Percentiles rank a stretch among this genome's conserved stretches.
These are phyloP conservation scores for Eleusine coracana DNA, from an alignment of 176 grass and related monocot genomes.

Conservation along the genomic window DNA sequence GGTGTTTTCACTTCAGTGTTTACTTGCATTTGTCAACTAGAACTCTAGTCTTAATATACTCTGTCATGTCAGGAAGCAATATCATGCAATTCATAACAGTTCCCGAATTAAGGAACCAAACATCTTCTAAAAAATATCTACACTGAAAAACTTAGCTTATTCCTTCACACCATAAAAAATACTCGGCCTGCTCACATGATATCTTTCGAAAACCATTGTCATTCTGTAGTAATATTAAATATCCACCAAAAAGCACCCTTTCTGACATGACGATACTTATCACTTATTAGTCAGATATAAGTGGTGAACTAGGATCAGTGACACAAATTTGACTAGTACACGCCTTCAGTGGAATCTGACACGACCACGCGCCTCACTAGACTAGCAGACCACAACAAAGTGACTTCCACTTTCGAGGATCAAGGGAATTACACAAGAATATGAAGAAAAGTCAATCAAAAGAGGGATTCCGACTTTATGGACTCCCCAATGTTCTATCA, in stretches of 20 bases:
- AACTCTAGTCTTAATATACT: not conserved
- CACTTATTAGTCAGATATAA: not conserved
- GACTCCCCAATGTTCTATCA: constrained; percentile 26
- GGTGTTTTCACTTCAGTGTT: not conserved
- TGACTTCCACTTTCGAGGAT: constrained; percentile 33
- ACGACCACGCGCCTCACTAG: not conserved
- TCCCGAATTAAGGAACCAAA: not conserved
- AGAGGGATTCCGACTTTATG: constrained; percentile 41
- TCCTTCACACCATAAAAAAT: not conserved
- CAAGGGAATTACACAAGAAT: constrained; percentile 47
- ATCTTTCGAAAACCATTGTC: not conserved
- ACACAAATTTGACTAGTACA: constrained; percentile 1
- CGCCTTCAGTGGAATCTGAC: constrained; percentile 32
- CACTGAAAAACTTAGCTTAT: not conserved
- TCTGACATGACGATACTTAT: not conserved
- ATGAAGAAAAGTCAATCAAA: constrained; percentile 35
- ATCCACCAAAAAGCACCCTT: not conserved
- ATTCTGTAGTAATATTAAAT: not conserved
- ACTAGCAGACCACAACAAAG: constrained; percentile 18
- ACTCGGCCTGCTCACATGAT: not conserved
- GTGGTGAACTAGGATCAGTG: not conserved
- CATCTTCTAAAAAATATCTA: not conserved
- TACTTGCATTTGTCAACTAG: not conserved
- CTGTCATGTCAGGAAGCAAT: not conserved
- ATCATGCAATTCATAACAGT: not conserved